These are phyloP conservation scores for Mycena rosella DNA, from an alignment of 768 basidiomycete species.

Conservation along the genomic window DNA sequence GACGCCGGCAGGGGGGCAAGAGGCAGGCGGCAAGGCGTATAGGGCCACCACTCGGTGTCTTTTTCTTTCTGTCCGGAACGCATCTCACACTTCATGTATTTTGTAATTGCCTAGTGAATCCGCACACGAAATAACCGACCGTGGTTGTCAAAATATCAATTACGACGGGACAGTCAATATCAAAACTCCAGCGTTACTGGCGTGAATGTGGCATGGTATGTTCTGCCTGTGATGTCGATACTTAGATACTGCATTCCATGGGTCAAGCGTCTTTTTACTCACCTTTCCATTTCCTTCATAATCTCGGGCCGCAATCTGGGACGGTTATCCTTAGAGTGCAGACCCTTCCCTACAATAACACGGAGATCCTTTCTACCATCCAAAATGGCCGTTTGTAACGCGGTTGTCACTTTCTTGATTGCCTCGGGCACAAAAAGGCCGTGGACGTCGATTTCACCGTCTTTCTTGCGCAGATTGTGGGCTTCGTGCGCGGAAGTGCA, in stretches of 20 bases:
- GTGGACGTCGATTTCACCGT: conserved; percentile 61
- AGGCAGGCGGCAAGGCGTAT: conserved; percentile 34
- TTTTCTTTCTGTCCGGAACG: not conserved
- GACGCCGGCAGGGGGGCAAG: conserved; percentile 40
- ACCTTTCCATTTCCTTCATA: conserved; percentile 81
- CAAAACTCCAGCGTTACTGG: conserved; percentile 81
- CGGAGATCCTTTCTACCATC: conserved; percentile 50
- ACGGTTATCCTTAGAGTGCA: conserved; percentile 77
- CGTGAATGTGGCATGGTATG: conserved; percentile 79
- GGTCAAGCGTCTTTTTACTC: not conserved
- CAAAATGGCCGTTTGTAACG: conserved; percentile 54
- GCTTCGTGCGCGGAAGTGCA: conserved; percentile 50
- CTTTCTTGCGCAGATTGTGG: conserved; percentile 51
- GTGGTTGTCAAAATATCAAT: not conserved
- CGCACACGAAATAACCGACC: not conserved
- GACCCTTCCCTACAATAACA: conserved; percentile 80
- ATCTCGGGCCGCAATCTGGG: conserved; percentile 90
- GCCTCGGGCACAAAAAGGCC: conserved; percentile 63
- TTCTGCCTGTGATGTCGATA: conserved; percentile 61
- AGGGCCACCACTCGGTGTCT: conserved; percentile 8
- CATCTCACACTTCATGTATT: conserved; percentile 1
- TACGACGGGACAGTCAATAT: conserved; percentile 52
- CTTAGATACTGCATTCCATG: not conserved
- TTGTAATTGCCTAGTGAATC: not conserved
- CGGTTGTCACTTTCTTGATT: conserved; percentile 56